Evolutionary conservation across 768 basidiomycete genomes (phyloP).

Genomic region (Cyclocybe cylindracea): DNA sequence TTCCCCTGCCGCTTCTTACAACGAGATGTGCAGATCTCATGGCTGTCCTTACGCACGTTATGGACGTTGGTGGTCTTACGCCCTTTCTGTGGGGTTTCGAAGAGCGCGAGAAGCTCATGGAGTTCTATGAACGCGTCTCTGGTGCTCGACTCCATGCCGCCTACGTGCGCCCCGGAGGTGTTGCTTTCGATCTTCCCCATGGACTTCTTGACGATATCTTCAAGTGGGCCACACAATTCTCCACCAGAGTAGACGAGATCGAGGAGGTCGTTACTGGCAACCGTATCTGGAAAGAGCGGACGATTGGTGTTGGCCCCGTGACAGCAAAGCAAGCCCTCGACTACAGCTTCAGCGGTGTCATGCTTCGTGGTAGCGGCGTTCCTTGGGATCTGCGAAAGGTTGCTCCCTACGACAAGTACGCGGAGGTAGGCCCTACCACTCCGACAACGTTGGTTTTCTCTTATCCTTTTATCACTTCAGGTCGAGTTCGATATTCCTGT

Average conservation of each 20-base stretch:
- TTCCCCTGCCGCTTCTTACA: neutral
- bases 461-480: conserved; percentile 31
- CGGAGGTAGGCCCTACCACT: conserved; percentile 55
- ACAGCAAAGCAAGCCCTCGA: conserved; percentile 91
- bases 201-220: conserved; percentile 99
- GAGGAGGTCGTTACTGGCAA: conserved; percentile 98
- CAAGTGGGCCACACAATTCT: conserved; percentile 96
- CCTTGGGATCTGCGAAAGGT: conserved; percentile 95
- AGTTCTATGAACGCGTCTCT: conserved; percentile 99
- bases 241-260: conserved; percentile 89
- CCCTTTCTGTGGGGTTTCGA: conserved; percentile 99
- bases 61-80: conserved; percentile 97
- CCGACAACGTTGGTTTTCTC: neutral
- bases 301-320: conserved; percentile 86
- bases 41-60: conserved; percentile 93
- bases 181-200: conserved; percentile 96
- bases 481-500: conserved; percentile 98
- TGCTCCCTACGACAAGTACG: conserved; percentile 94
- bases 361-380: conserved; percentile 92
- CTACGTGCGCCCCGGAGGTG: conserved; percentile 97
- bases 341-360: conserved; percentile 95
- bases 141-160: conserved; percentile 96
- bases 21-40: conserved; percentile 68
- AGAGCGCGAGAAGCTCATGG: conserved; percentile 99
- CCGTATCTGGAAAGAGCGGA: conserved; percentile 97